Conservation (phyloP, 768 basidiomycete genomes). For the Kwoniella botswanensis region DNA sequence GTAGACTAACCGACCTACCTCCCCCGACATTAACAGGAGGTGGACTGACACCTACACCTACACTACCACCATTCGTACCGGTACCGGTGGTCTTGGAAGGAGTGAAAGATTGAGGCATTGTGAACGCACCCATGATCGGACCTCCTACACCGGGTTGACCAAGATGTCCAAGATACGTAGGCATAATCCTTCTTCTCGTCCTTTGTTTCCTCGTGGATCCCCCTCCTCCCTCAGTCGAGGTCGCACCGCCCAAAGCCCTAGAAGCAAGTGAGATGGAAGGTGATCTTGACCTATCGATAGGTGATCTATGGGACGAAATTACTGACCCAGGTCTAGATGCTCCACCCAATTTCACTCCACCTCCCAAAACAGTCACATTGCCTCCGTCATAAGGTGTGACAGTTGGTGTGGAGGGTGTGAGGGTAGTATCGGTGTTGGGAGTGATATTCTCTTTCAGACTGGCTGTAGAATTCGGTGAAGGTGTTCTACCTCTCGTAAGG, state of each 20-base stretch:
- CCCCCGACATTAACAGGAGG: slow-evolving; percentile 22
- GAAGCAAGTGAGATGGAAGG: slow-evolving; percentile 50
- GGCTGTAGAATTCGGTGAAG: slow-evolving; percentile 22
- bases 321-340: slow-evolving; percentile 41
- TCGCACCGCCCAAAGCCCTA: slow-evolving; percentile 40
- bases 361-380: slow-evolving; percentile 59
- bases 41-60: slow-evolving; percentile 30
- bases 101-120: background rate
- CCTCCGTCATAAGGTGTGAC: slow-evolving; percentile 59
- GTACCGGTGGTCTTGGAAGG: background rate
- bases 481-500: slow-evolving; percentile 26
- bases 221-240: background rate
- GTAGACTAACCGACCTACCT: slow-evolving; percentile 9
- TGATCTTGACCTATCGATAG: slow-evolving; percentile 41
- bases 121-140: slow-evolving; percentile 41
- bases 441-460: slow-evolving; percentile 16
- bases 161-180: slow-evolving; percentile 49
- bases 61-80: background rate
- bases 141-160: slow-evolving; percentile 51
- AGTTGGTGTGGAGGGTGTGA: slow-evolving; percentile 34
- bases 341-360: slow-evolving; percentile 59
- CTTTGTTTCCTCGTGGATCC: slow-evolving; percentile 33
- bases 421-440: slow-evolving; percentile 22
- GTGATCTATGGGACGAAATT: slow-evolving; percentile 27
- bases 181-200: slow-evolving; percentile 52